Base-by-base conservation (phyloP, 306 rosid genomes). In the Lathyrus sativus region DNA sequence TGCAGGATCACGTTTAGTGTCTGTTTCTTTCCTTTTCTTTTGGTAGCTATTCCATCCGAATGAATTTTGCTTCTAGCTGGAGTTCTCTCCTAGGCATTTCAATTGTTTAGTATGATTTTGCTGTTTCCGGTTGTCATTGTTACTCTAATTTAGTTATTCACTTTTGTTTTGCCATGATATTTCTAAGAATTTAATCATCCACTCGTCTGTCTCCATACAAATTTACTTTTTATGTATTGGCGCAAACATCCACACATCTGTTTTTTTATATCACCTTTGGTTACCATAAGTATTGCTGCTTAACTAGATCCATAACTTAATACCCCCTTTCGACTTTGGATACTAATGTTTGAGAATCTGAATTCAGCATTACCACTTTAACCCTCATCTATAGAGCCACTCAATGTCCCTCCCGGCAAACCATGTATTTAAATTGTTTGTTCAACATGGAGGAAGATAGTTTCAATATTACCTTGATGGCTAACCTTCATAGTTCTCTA, bases 11-110 rank as follows among this genome's bases (percentile, higher is more conserved):
- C 49, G 4, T 43, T 9, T 17, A 19, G 3, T 18, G 60, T 62
- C 13, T 28, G 9, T 12, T 56, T 10, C 41, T 48, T 63, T 28
- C 35, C 48, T 44, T 63, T 62, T 69, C 14, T 42, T 46, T 64
- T 50, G 58, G 31, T 9, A 48, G 56, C 57, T 68, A 8, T 66
- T 76, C 43, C 26, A 24, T 76, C 50, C 9, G 54, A 67, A 67
- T 39, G 70, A 73, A 62, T 73, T 80, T 76, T 76, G 62, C 45
- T 4, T 37, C 65, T 60, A 55, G 70, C 65, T 50, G 42, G 56
- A 63, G 62, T 60, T 60, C 11, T 28, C 35, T 72, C 5, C 45
- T 43, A 51, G 72, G 72, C 51, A 9, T 64, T 74, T 70, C 69
- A 56, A 62, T 15, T 46, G 37, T 50, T 80, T n/a, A 17, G 15